Base-by-base conservation (phyloP, 176 grass and related monocot genomes). In the Zizania latifolia region DNA sequence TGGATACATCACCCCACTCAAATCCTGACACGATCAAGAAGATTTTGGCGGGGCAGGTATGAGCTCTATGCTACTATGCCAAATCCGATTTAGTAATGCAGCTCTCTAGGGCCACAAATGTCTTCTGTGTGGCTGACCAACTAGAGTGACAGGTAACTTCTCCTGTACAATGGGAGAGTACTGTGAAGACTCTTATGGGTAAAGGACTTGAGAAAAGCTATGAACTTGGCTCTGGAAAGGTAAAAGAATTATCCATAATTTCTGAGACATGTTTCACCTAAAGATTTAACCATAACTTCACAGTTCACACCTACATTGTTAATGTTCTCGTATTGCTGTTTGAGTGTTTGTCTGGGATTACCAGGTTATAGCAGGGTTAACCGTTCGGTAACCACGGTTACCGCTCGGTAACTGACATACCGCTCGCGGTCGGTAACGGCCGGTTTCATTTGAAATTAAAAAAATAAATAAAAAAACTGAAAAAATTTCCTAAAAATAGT, bases 181-280 rank as follows among this genome's bases (percentile, higher is more conserved):
- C 88, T 21, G 82, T 98, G 44, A 98, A 92, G 37, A 92, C 91
- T 60, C 84, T 98, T 46, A 79, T 98, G 78, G 82, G 57, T 65
- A 98, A 94, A 63, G 95, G 95, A 15, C 86, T 98, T 65, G 88
- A 92, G 89, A 98, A 88, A 89, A 91, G 89, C 70, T 98, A 92
- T 65, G 91, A 98, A 86, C 81, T 98, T 27, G 91, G 95, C n/a
- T 91, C 95, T 74, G 94, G 94, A 84, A 98, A 98, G 94, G 94
- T 98, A 72, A 82, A 16, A 40, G 43, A 53, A 26, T 78, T 51
- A 11, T 6, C 80, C 23, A 71, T 44, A 37, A 61, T 68, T 44
- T 59, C 15, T 29, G 45, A 50, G 14, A 21, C 15, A 26, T 17
- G 15, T 16, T 15, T 46, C 44, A 19, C 11, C 34, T 65, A 23